Evolutionary conservation across 192 early-diverging fungal genomes (phyloP).

Genomic region (Spinellus fusiger): DNA sequence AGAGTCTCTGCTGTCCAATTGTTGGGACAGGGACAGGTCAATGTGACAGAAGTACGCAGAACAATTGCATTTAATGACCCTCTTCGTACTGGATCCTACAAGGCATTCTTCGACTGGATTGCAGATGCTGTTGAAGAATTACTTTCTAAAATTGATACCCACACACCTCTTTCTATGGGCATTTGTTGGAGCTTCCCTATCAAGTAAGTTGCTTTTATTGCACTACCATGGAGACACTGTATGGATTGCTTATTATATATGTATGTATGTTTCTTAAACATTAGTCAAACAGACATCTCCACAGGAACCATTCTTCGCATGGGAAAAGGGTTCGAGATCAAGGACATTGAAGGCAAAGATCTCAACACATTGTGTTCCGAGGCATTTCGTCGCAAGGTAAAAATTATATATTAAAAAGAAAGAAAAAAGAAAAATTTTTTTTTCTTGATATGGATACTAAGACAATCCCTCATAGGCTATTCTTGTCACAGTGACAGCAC

Average conservation of each 20-base stretch:
- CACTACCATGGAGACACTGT: no score
- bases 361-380: slow-evolving; percentile 75
- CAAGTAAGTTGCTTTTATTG: slow-evolving; percentile 47
- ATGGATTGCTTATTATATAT: neutral
- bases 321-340: slow-evolving; percentile 83
- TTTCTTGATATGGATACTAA: neutral
- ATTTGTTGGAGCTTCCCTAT: slow-evolving; percentile 84
- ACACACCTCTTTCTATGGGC: slow-evolving; percentile 41
- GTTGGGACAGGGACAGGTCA: slow-evolving; percentile 61
- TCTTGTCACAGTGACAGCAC: slow-evolving; percentile 73
- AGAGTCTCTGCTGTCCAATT: slow-evolving; percentile 79
- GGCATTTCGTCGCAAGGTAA: slow-evolving; percentile 62
- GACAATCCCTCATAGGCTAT: slow-evolving; percentile 33
- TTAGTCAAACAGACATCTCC: slow-evolving; percentile 45
- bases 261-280: neutral
- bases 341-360: slow-evolving; percentile 74
- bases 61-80: slow-evolving; percentile 60
- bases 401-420: neutral
- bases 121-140: slow-evolving; percentile 45
- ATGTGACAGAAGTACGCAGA: slow-evolving; percentile 64
- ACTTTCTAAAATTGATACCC: slow-evolving; percentile 2
- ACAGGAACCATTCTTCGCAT: slow-evolving; percentile 42
- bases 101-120: slow-evolving; percentile 76
- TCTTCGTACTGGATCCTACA: slow-evolving; percentile 65
- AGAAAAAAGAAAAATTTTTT: no score